phyloP scores from a whole-genome alignment of 805 yeast genomes.

The Ogataea methanolica region DNA sequence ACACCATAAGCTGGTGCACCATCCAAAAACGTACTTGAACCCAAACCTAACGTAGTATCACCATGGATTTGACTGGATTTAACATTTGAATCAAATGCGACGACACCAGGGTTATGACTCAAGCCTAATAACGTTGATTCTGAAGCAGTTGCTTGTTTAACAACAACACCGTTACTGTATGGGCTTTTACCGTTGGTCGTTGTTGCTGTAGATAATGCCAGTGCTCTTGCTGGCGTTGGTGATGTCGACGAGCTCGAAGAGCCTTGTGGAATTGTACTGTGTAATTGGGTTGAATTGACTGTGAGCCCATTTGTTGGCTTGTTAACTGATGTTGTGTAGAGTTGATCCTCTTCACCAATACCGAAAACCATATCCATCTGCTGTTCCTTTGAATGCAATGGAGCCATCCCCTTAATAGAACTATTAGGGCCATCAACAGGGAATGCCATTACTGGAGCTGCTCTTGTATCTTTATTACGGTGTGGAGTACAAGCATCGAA shows the following conservation, averaged over 20 bases:
- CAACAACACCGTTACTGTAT: slow-evolving; percentile 29
- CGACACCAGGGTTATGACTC: slow-evolving; percentile 48
- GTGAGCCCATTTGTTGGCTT: background rate
- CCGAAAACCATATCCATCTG: slow-evolving; percentile 80
- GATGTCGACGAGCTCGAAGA: background rate
- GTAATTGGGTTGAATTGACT: background rate
- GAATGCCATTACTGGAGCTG: slow-evolving; percentile 93
- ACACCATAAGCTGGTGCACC: slow-evolving; percentile 83
- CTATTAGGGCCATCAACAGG: slow-evolving; percentile 94
- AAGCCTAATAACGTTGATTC: slow-evolving; percentile 28
- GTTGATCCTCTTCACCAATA: slow-evolving; percentile 46
- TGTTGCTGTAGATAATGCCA: background rate
- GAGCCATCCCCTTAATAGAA: slow-evolving; percentile 67
- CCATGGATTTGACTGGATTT: slow-evolving; percentile 82
- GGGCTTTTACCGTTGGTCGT: slow-evolving; percentile 17
- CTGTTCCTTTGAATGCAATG: slow-evolving; percentile 48
- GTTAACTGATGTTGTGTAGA: slow-evolving; percentile 23
- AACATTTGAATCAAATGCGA: slow-evolving; percentile 65
- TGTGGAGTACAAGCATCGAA: slow-evolving; percentile 98
- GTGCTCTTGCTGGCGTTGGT: background rate
- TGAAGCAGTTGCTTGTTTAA: slow-evolving; percentile 24
- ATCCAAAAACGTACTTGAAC: slow-evolving; percentile 86
- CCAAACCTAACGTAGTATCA: slow-evolving; percentile 78
- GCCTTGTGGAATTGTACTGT: background rate
- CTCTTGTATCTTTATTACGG: slow-evolving; percentile 67